A percentile compares a stretch with the other conserved stretches of the same genome.
Evolutionary conservation across 2,329 filamentous ascomycete species (phyloP).

Genomic region (Colletotrichum eleusines): DNA sequence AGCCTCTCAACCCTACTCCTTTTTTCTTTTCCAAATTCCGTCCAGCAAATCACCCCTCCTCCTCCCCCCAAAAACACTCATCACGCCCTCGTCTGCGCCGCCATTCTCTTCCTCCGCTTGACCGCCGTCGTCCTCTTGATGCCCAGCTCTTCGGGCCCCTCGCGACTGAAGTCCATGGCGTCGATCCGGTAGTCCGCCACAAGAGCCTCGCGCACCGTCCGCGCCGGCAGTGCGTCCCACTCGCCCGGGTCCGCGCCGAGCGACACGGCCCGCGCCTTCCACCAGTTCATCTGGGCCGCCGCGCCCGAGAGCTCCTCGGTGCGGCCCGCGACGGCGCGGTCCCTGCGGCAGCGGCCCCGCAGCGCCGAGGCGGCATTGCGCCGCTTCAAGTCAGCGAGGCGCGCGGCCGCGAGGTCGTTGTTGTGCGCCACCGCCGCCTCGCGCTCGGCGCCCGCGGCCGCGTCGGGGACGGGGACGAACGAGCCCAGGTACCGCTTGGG

Average conservation of each 20-base stretch:
- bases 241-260: background rate
- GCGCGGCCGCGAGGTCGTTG: constrained; percentile 47
- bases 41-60: too few relatives aligned
- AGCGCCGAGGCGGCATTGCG: constrained; percentile 56
- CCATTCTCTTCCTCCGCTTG: constrained; percentile 1
- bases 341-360: constrained; percentile 47
- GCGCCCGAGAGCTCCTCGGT: constrained; percentile 46
- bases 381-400: constrained; percentile 47
- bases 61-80: background rate
- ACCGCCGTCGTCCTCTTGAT: too few relatives aligned
- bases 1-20: background rate
- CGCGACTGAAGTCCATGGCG: background rate
- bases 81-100: background rate
- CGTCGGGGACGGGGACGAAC: constrained; percentile 42
- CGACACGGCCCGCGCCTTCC: constrained; percentile 7
- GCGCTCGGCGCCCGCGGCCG: constrained; percentile 36
- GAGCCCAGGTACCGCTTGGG: constrained; percentile 46
- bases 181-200: constrained; percentile 14
- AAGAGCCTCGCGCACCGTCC: background rate
- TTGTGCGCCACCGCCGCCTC: constrained; percentile 38
- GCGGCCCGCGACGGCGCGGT: constrained; percentile 41
- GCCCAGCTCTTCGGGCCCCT: background rate
- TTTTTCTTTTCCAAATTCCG: background rate
- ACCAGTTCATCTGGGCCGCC: constrained; percentile 20
- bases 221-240: constrained; percentile 4